Evolutionary conservation across 179 eudicot species (phyloP), one percentile per base, ranked within the genome.

Genomic region (Silene coronaria): DNA sequence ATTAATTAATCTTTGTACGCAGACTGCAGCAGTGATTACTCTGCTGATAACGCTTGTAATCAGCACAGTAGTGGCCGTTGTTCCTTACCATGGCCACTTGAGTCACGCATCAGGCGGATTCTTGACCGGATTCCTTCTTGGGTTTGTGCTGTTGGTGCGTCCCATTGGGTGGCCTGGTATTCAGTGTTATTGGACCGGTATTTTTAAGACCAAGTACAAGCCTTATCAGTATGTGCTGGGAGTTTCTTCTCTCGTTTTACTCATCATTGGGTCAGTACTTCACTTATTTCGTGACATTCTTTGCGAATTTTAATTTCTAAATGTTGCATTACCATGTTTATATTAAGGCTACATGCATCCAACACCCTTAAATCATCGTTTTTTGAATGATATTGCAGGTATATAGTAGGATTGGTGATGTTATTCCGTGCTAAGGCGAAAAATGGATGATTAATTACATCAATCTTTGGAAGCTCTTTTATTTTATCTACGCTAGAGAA

Each of bases 91-190:
- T 8, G 92, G 86, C 22, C 90, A 90, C 81, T 85, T 84, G 74
- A 90, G 90, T 13, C 92, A 90, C 71, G 72, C 89, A 32, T 11
- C 24, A 2, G 96, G 96, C 26, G 97, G 97, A 68, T 87, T 90
- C 75, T 7, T 79, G 9, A 67, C 91, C 0, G 97, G 97, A 6
- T 82, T 90, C 79, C 77, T 91, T 12, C 85, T 91, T 8, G 97
- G 97, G 2, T 91, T 87, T 65, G 82, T 90, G 58, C 57, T 91
- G 36, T 67, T 91, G 27, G 64, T 84, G 32, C 91, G 90, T 2
- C 97, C 95, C 6, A 89, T 82, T 32, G 91, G 87, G 17, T 90
- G 83, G 82, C 73, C 86, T 26, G 78, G 59, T 28, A 64, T 74
- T 63, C 82, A 28, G 42, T 26, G 28, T 48, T 55, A 46, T 17